A percentile compares a stretch with the other conserved stretches of the same genome.
Evolutionary conservation across 352 stramenopile species (phyloP).

Genomic region (Pythium vanterpoolii): DNA sequence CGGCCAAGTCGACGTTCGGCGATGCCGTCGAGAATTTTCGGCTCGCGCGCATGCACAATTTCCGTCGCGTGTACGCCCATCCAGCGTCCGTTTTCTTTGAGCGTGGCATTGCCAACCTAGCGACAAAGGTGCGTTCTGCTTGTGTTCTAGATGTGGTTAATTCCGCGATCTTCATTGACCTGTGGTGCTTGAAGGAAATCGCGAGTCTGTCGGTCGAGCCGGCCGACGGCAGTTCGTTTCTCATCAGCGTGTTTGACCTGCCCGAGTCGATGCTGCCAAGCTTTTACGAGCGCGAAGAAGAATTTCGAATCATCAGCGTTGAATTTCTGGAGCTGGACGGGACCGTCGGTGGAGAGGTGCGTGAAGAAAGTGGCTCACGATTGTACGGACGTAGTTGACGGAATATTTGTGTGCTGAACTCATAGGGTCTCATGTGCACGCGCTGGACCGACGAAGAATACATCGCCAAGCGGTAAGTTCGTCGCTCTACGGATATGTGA

Average conservation of each 20-base stretch:
- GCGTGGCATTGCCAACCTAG: conserved; percentile 81
- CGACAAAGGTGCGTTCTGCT: conserved; percentile 65
- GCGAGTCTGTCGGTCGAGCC: conserved; percentile 82
- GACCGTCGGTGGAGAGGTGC: conserved; percentile 27
- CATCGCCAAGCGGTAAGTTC: conserved; percentile 40
- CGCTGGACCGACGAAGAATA: conserved; percentile 88
- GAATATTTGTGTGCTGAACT: neutral
- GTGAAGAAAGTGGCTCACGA: neutral
- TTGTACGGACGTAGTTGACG: neutral
- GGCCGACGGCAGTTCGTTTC: conserved; percentile 46
- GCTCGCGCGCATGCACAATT: conserved; percentile 76
- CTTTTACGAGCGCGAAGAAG: conserved; percentile 86
- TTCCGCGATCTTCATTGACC: neutral
- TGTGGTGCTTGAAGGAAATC: conserved; percentile 67
- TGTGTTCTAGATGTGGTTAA: too few species aligned
- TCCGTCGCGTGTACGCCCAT: conserved; percentile 89
- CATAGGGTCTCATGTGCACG: conserved; percentile 80
- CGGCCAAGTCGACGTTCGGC: conserved; percentile 85
- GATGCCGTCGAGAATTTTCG: conserved; percentile 86
- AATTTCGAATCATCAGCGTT: conserved; percentile 85
- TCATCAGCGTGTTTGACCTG: conserved; percentile 73
- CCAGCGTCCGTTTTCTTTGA: conserved; percentile 93
- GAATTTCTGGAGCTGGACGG: conserved; percentile 66
- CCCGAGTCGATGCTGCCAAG: conserved; percentile 44
- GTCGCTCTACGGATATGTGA: neutral